A percentile compares a stretch with the other conserved stretches of the same genome.
phyloP scores from a whole-genome alignment of 2,329 filamentous ascomycete species.

The Teratosphaeria gauchensis region DNA sequence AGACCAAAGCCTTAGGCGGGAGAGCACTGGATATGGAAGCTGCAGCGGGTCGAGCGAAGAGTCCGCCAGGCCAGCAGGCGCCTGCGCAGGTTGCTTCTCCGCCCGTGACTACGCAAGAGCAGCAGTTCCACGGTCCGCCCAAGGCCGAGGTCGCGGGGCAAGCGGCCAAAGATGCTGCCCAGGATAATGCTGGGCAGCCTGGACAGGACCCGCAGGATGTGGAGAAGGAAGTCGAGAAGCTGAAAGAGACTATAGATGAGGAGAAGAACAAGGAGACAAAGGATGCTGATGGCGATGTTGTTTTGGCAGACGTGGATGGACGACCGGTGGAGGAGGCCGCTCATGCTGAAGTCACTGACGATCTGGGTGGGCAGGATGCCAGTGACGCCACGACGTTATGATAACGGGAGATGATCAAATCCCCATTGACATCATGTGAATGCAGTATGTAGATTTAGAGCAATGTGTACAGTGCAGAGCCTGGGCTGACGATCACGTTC shows the following conservation, averaged over 20 bases:
- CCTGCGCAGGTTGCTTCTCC: neutral
- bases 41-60: constrained; percentile 28
- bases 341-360: constrained; percentile 1
- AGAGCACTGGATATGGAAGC: constrained; percentile 31
- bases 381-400: neutral
- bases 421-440: too few relatives aligned
- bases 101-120: neutral
- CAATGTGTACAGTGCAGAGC: neutral
- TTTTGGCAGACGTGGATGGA: constrained; percentile 20
- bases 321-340: constrained; percentile 5
- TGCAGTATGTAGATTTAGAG: neutral
- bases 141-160: constrained; percentile 10
- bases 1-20: constrained; percentile 33
- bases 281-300: constrained; percentile 22
- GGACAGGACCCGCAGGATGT: constrained; percentile 10
- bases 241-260: constrained; percentile 9
- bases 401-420: neutral
- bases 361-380: neutral
- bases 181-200: constrained; percentile 8
- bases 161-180: constrained; percentile 2
- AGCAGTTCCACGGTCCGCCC: constrained; percentile 5
- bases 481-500: neutral
- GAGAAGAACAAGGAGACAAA: constrained; percentile 11
- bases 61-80: constrained; percentile 10
- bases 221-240: constrained; percentile 9